Evolutionary conservation across 371 early-diverging fungal genomes (phyloP).

Genomic region (Capillidium rhysosporum): DNA sequence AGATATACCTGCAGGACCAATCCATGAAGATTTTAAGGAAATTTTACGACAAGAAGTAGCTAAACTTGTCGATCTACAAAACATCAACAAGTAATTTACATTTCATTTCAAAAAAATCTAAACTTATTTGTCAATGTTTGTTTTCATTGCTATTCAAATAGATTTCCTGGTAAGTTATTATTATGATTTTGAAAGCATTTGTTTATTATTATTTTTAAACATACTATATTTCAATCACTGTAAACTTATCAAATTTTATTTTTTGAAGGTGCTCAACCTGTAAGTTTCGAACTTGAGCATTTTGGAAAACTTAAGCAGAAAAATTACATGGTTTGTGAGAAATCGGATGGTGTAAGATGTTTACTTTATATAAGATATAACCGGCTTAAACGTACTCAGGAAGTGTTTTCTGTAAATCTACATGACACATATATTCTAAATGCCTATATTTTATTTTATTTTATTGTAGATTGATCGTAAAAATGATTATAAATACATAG

Average conservation of each 20-base stretch:
- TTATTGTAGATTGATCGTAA: slow-evolving; percentile 62
- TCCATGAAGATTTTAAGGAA: too few relatives aligned
- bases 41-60: too few relatives aligned
- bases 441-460: not conserved
- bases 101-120: too few relatives aligned
- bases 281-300: slow-evolving; percentile 56
- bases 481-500: slow-evolving; percentile 49
- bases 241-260: not conserved
- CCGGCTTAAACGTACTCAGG: slow-evolving; percentile 18
- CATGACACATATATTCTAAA: not conserved
- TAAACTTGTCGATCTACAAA: too few relatives aligned
- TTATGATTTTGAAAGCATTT: not conserved
- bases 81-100: too few relatives aligned
- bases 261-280: slow-evolving; percentile 87
- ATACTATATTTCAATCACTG: not conserved
- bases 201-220: not conserved
- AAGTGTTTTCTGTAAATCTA: slow-evolving; percentile 35
- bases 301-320: slow-evolving; percentile 50
- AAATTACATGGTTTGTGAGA: slow-evolving; percentile 87
- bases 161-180: not conserved
- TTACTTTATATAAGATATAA: slow-evolving; percentile 39
- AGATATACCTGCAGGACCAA: too few relatives aligned
- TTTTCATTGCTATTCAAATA: not conserved
- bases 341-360: slow-evolving; percentile 91
- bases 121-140: too few relatives aligned